Percentiles rank a stretch among this genome's conserved stretches.
These are phyloP conservation scores for Malbranchea cinnamomea DNA, from an alignment of 2,329 filamentous ascomycete genomes.

Conservation along the genomic window DNA sequence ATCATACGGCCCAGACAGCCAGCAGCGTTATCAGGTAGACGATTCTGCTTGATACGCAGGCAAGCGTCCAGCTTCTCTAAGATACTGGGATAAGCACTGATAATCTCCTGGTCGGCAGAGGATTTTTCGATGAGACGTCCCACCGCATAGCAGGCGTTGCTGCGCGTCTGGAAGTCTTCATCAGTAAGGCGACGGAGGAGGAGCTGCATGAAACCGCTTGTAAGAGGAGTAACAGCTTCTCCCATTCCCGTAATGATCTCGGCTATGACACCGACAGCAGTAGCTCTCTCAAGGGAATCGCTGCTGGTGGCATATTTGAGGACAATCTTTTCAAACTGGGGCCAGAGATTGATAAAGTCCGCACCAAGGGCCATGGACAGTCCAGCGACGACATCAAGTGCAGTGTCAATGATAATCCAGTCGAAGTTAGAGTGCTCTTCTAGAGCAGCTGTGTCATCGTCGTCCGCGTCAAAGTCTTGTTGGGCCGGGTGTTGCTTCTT, in stretches of 20 bases:
- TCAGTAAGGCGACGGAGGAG: slow-evolving; percentile 77
- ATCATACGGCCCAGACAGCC: slow-evolving; percentile 90
- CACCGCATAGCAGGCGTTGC: slow-evolving; percentile 83
- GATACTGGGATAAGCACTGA: slow-evolving; percentile 61
- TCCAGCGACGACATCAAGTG: slow-evolving; percentile 76
- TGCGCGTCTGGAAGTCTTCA: slow-evolving; percentile 82
- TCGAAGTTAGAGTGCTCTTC: slow-evolving; percentile 86
- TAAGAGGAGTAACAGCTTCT: slow-evolving; percentile 66
- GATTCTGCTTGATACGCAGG: slow-evolving; percentile 59
- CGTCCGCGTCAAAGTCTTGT: slow-evolving; percentile 69
- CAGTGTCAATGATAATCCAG: slow-evolving; percentile 92
- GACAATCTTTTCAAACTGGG: slow-evolving; percentile 86
- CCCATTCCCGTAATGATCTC: slow-evolving; percentile 82
- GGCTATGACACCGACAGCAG: slow-evolving; percentile 79
- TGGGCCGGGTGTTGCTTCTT: slow-evolving; percentile 88
- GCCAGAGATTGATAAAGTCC: slow-evolving; percentile 78
- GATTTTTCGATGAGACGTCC: slow-evolving; percentile 77
- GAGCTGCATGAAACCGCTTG: slow-evolving; percentile 58
- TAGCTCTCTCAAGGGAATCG: slow-evolving; percentile 75
- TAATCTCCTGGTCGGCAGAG: slow-evolving; percentile 54
- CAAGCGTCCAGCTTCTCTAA: slow-evolving; percentile 76
- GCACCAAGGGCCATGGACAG: slow-evolving; percentile 68
- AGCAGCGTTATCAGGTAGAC: slow-evolving; percentile 82
- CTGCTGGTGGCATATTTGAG: slow-evolving; percentile 76
- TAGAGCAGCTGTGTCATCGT: slow-evolving; percentile 58